A percentile compares a stretch with the other conserved stretches of the same genome.
Evolutionary conservation across 176 grass and related monocot species (phyloP).

Genomic region (Miscanthus lutarioriparius): DNA sequence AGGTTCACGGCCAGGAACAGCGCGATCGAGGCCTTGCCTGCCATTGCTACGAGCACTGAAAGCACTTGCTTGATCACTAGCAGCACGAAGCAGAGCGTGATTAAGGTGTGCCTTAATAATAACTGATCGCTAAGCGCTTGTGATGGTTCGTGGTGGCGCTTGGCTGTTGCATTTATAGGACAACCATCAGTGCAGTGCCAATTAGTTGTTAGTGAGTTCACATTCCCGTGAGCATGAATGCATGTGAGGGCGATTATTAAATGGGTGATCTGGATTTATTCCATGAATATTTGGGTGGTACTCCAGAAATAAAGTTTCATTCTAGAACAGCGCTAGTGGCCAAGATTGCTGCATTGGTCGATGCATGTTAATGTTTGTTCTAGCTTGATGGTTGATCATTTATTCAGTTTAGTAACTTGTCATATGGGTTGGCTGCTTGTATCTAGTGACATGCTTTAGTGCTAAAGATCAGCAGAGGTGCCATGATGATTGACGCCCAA

Average conservation of each 20-base stretch:
- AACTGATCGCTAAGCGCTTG: constrained; percentile 15
- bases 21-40: too few species aligned
- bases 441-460: background rate
- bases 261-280: background rate
- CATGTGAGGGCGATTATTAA: constrained; percentile 14
- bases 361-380: constrained; percentile 17
- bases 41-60: background rate
- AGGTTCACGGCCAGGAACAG: too few species aligned
- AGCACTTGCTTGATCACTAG: constrained; percentile 1
- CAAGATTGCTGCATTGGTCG: constrained; percentile 31
- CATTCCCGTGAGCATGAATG: background rate
- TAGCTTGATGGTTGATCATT: constrained; percentile 13
- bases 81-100: constrained; percentile 1
- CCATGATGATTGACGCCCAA: too few species aligned
- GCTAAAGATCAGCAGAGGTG: background rate
- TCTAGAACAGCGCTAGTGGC: background rate
- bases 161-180: constrained; percentile 11
- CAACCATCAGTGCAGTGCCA: background rate
- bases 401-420: background rate
- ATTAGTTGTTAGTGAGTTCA: background rate
- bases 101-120: background rate
- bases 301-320: background rate
- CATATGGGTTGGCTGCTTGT: background rate
- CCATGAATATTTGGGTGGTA: background rate
- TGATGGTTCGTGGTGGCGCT: background rate